Evolutionary conservation across 495 filamentous ascomycete species (phyloP).

Genomic region (Aspergillus cavernicola): DNA sequence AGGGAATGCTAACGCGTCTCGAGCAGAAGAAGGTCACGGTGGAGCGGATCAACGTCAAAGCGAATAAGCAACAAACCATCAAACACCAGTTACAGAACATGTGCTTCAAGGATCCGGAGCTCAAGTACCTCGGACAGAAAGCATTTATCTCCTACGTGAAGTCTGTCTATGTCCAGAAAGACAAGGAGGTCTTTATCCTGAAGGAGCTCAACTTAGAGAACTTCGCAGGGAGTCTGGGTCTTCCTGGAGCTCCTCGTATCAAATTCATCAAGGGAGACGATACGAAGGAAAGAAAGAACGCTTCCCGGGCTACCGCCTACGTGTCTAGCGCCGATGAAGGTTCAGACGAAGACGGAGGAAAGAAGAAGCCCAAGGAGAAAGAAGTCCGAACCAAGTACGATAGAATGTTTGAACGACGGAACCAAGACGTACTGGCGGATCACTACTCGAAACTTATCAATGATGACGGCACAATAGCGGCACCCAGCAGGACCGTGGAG

Average conservation of each 20-base stretch:
- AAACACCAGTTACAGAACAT: constrained; percentile 80
- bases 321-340: constrained; percentile 49
- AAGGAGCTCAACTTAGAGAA: constrained; percentile 77
- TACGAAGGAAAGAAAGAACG: constrained; percentile 82
- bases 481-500: constrained; percentile 33
- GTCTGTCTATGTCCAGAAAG: constrained; percentile 81
- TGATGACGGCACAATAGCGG: constrained; percentile 52
- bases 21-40: constrained; percentile 86
- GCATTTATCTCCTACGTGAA: constrained; percentile 86
- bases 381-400: constrained; percentile 87
- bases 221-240: constrained; percentile 76
- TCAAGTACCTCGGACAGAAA: constrained; percentile 95
- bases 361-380: constrained; percentile 45
- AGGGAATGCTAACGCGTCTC: constrained; percentile 75
- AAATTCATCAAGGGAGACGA: constrained; percentile 87
- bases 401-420: constrained; percentile 92
- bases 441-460: constrained; percentile 86
- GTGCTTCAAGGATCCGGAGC: constrained; percentile 89
- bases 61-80: constrained; percentile 86
- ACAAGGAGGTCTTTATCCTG: constrained; percentile 87
- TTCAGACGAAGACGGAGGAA: constrained; percentile 45
- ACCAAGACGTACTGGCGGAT: constrained; percentile 88
- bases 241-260: constrained; percentile 87
- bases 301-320: constrained; percentile 56
- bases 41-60: constrained; percentile 74